phyloP scores from a whole-genome alignment of 116 monocot genomes.

The Dioscorea cayenensis region DNA sequence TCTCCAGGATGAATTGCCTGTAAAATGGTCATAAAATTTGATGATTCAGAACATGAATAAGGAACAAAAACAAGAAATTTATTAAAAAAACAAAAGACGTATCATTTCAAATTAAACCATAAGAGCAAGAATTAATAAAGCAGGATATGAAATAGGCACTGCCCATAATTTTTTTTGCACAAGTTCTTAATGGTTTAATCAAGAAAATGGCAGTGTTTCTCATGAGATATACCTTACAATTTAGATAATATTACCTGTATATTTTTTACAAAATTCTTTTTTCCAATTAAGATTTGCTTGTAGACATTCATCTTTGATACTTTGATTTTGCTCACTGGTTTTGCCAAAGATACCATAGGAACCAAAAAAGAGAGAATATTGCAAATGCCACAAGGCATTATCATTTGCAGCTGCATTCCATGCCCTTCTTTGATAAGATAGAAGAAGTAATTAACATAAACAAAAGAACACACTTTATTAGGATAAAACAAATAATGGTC shows the following conservation, averaged over 20 bases:
- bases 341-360: constrained; percentile 1
- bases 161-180: too few species aligned
- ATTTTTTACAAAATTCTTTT: constrained; percentile 41
- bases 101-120: too few species aligned
- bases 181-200: too few species aligned
- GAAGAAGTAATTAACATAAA: not conserved
- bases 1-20: constrained; percentile 29
- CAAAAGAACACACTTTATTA: not conserved
- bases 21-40: not conserved
- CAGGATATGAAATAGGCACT: too few species aligned
- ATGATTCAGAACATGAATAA: too few species aligned
- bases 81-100: too few species aligned
- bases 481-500: constrained; percentile 2
- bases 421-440: constrained; percentile 33
- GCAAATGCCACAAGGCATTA: constrained; percentile 43
- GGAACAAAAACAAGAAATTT: too few species aligned
- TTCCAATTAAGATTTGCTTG: constrained; percentile 23
- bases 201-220: too few species aligned
- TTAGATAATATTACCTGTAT: constrained; percentile 25
- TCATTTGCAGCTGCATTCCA: constrained; percentile 77
- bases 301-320: not conserved
- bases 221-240: not conserved
- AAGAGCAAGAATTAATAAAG: too few species aligned
- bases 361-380: constrained; percentile 60
- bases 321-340: constrained; percentile 3